Evolutionary conservation across 345 rosid genomes (phyloP), one percentile per base, ranked within the genome.

Genomic region (Mallotus nudiflorus): DNA sequence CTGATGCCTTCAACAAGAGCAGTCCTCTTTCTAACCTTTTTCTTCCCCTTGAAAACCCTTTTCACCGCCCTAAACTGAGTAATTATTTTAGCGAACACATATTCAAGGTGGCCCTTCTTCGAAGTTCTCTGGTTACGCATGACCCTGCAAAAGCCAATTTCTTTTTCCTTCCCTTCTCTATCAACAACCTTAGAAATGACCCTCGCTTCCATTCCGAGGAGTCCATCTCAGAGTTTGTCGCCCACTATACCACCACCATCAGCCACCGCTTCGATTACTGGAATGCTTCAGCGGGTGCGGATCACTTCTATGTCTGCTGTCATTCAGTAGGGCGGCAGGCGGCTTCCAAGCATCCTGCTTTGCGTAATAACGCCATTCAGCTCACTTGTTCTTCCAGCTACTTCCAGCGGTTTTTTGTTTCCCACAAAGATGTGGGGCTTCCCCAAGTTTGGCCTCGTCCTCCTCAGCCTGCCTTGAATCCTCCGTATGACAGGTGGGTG

Each of bases 41-140:
- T 75, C 73, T 82, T 35, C 85, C 84, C 39, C 79, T 51, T 69
- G 59, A 67, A 24, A 70, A 82, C 73, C 85, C 85, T 12, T 59
- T 50, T 4, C 49, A 22, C 10, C 62, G 73, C 55, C 84, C 81
- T 39, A 80, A 71, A 73, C 71, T 79, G 10, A 84, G 84, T 15
- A 81, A 84, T 63, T 84, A 82, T 76, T 77, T 78, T 58, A 84
- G 85, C 72, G 85, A 84, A 67, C 84, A 80, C 79, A 80, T 82
- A 74, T 84, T 84, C 78, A 84, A 84, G 75, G 27, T 75, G 13
- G 64, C 82, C 37, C 82, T 84, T 28, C 82, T 82, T 15, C 37
- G 24, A 8, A 77, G 88, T 67, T 61, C 81, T 18, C 59, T 84
- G 20, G 45, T 77, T 35, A 77, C 82, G 3, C 0, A 40, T 20